Base-by-base conservation (phyloP, 2,329 filamentous ascomycete species). In the Epicoccum sorghinum region DNA sequence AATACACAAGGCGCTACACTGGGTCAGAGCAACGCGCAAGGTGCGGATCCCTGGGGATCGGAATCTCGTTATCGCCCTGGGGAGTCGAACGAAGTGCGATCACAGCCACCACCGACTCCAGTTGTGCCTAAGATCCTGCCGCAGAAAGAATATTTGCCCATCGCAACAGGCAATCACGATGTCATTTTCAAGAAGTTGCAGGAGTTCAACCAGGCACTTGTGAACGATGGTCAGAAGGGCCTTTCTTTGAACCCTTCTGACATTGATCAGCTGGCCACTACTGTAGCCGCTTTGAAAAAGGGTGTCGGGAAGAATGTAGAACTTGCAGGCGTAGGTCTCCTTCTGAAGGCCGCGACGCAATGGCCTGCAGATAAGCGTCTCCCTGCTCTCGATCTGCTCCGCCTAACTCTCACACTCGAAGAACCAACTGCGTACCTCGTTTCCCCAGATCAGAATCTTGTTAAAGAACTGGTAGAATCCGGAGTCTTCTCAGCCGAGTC, bases 1-100 rank as follows among this genome's bases (percentile, higher is more conserved):
- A 98, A 98, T 69, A 96, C 93, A 0, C 86, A 93, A 76, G 93
- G 92, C 3, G 89, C 91, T 7, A 91, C 88, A 0, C 78, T 96
- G n/a, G 91, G 91, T 1, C 83, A 87, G 53, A 64, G 69, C 62
- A 71, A 80, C 45, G 67, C 71, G 13, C 53, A 51, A n/a, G 79
- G 78, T 4, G 79, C 85, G 30, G 90, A 96, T 74, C 88, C 91
- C 0, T 91, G 87, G 79, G 91, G 91, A 6, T 87, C 86, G 14
- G 91, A 93, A 61, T 84, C 86, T 47, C 82, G 90, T 61, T 96
- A 96, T 73, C 84, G 88, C 47, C 91, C 92, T 22, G 90, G 88
- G 12, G 86, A 90, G 61, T 69, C 77, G 0, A 73, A 76, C 41
- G 67, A 80, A 13, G 59, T 62, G 14, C 39, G 55, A 4, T 73